Conservation (phyloP, 208 protist species). For the Trypanosoma cruzi region DNA sequence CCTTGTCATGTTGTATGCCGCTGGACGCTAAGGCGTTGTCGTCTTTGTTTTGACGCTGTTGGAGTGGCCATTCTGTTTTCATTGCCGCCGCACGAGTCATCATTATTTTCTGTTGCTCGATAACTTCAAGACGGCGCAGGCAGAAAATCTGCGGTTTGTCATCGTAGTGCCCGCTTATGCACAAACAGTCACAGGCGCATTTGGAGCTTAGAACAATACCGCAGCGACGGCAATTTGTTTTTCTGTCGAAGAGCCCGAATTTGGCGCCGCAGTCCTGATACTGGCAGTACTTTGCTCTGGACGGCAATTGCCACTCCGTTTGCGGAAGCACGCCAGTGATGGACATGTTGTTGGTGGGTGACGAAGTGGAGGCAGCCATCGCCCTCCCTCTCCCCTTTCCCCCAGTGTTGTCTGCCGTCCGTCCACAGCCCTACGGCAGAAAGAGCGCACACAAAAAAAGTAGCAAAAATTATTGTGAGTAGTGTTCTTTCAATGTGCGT, state of each 20-base stretch:
- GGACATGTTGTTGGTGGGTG: constrained; percentile 22
- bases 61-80: not conserved
- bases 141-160: constrained; percentile 48
- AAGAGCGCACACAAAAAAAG: too few species aligned
- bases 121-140: constrained; percentile 45
- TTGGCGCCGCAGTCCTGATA: constrained; percentile 63
- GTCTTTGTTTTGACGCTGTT: not conserved
- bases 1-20: too few species aligned
- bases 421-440: too few species aligned
- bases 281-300: constrained; percentile 54
- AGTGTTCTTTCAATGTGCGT: too few species aligned
- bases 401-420: too few species aligned
- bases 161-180: constrained; percentile 49
- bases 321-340: constrained; percentile 55
- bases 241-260: constrained; percentile 59
- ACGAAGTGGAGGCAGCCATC: not conserved
- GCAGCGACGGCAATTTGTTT: constrained; percentile 67
- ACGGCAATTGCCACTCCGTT: constrained; percentile 44
- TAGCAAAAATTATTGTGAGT: too few species aligned
- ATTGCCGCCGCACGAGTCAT: constrained; percentile 1
- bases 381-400: too few species aligned
- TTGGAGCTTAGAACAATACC: constrained; percentile 69
- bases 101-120: constrained; percentile 36
- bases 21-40: too few species aligned
- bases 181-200: constrained; percentile 27